A percentile compares a stretch with the other conserved stretches of the same genome.
Evolutionary conservation across 306 rosid species (phyloP).

Genomic region (Inga oerstediana): DNA sequence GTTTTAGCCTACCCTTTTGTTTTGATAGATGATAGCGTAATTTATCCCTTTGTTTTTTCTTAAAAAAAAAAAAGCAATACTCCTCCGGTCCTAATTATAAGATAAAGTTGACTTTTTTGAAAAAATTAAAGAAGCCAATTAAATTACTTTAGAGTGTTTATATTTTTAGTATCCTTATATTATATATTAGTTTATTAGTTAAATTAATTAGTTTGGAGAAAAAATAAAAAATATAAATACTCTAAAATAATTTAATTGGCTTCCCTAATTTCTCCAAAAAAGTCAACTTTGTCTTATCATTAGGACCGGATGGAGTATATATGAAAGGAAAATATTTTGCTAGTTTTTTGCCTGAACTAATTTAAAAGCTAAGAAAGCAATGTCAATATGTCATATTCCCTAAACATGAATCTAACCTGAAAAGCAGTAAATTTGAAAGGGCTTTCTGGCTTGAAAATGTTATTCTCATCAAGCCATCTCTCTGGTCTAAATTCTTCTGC

Average conservation of each 20-base stretch:
- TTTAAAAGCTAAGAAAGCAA: background rate
- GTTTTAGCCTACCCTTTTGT: background rate
- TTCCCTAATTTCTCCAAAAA: too few species aligned
- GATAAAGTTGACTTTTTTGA: too few species aligned
- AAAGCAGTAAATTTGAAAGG: constrained; percentile 65
- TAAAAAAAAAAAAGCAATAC: too few species aligned
- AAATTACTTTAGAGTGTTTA: too few species aligned
- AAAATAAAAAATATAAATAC: too few species aligned
- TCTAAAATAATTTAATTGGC: too few species aligned
- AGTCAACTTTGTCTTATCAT: too few species aligned
- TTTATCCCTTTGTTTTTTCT: background rate
- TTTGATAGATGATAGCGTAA: background rate
- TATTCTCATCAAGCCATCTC: constrained; percentile 73
- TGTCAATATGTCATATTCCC: background rate
- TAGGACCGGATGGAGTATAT: background rate
- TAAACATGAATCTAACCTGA: constrained; percentile 52
- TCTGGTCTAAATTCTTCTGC: constrained; percentile 72
- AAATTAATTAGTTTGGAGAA: too few species aligned
- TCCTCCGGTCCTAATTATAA: too few species aligned
- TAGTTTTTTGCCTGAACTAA: background rate
- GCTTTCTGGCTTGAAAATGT: constrained; percentile 53
- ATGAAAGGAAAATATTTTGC: background rate
- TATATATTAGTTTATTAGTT: too few species aligned
- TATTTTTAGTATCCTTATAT: too few species aligned
- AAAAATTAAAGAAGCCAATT: too few species aligned